Conservation (phyloP, 805 yeast genomes). For the Wickerhamiella cacticola region DNA sequence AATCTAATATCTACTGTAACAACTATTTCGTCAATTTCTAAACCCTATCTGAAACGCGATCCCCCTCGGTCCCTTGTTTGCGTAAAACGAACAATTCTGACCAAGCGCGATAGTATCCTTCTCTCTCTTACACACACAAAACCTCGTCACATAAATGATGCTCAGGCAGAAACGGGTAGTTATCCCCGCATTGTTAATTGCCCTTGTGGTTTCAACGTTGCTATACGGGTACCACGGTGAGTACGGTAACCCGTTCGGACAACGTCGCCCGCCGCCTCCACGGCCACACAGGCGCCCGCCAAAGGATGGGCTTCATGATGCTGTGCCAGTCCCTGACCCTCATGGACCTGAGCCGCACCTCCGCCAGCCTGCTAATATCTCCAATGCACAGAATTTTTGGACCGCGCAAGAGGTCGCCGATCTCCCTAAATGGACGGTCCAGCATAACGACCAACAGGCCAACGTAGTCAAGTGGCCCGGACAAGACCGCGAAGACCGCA, state of each 20-base stretch:
- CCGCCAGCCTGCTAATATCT: neutral
- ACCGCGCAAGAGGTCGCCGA: neutral
- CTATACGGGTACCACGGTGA: constrained; percentile 7
- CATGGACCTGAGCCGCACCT: neutral
- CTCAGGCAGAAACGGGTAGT: constrained; percentile 4
- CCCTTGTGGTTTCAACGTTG: constrained; percentile 2
- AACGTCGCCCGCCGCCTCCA: neutral
- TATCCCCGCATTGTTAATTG: constrained; percentile 7
- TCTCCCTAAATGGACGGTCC: neutral
- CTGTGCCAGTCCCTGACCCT: neutral
- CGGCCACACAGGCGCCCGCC: neutral
- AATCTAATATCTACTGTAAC: no score
- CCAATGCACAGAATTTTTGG: neutral
- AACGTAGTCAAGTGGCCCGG: neutral
- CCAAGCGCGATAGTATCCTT: neutral
- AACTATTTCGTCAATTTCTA: no score
- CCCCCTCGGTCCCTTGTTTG: no score
- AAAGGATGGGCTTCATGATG: no score
- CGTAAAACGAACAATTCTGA: no score
- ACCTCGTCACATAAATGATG: no score
- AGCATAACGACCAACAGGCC: neutral
- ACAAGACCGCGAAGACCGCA: neutral
- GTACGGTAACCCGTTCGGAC: neutral
- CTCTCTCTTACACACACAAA: neutral
- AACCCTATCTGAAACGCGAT: no score